A percentile compares a stretch with the other conserved stretches of the same genome.
Evolutionary conservation across 176 grass and related monocot species (phyloP).

Genomic region (Themeda triandra): DNA sequence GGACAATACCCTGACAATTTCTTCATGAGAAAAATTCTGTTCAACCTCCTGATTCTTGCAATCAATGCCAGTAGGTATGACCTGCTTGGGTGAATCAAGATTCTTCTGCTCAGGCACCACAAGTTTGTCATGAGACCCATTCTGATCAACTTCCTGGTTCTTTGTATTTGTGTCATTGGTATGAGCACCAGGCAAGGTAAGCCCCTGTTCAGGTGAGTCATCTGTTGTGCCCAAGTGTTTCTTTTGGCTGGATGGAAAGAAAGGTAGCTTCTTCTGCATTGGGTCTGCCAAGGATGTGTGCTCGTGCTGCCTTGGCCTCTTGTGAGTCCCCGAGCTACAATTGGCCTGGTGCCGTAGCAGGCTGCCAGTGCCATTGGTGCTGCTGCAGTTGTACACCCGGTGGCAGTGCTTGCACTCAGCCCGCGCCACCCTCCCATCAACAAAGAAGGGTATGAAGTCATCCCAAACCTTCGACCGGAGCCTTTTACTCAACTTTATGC

Average conservation of each 20-base stretch:
- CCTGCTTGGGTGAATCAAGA: background rate
- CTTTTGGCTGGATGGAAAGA: constrained; percentile 2
- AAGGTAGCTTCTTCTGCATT: constrained; percentile 24
- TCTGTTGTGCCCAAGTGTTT: background rate
- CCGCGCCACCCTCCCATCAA: background rate
- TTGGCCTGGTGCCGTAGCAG: constrained; percentile 6
- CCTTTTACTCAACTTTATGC: background rate
- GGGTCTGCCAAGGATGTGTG: background rate
- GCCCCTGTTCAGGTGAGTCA: background rate
- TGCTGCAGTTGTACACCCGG: background rate
- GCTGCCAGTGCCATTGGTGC: constrained; percentile 17
- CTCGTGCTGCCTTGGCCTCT: background rate
- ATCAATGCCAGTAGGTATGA: background rate
- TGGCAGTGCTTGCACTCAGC: background rate
- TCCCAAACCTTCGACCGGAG: background rate
- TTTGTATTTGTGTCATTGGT: background rate
- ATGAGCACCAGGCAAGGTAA: background rate
- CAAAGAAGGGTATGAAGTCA: background rate
- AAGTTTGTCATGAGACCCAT: background rate
- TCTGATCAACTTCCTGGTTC: background rate
- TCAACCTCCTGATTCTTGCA: background rate
- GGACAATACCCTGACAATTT: constrained; percentile 14
- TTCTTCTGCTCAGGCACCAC: background rate
- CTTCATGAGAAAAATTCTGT: background rate
- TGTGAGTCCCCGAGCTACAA: background rate